These are phyloP conservation scores for Grigorovia humatica DNA, from an alignment of 805 yeast species.

Conservation along the genomic window DNA sequence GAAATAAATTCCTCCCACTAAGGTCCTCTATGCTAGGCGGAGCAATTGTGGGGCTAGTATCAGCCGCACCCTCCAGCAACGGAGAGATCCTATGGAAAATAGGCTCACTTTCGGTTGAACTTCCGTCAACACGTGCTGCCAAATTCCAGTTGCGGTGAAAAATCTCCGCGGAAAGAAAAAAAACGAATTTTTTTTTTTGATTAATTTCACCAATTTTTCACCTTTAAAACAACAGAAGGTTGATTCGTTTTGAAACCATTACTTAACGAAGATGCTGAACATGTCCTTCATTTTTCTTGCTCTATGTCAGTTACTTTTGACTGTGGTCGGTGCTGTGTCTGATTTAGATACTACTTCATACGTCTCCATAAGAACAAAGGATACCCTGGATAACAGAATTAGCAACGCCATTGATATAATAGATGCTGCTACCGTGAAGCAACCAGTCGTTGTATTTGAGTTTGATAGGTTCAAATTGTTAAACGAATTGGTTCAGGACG, in stretches of 20 bases:
- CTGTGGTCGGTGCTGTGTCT: constrained; percentile 2
- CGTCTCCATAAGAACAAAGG: constrained; percentile 4
- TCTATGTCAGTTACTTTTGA: neutral
- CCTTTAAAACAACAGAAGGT: too few species aligned
- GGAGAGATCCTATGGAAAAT: too few species aligned
- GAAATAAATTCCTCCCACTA: too few species aligned
- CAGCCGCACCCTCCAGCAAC: too few species aligned
- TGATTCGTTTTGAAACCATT: too few species aligned
- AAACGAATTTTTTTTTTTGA: too few species aligned
- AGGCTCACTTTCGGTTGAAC: too few species aligned
- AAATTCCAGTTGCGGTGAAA: neutral
- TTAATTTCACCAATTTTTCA: too few species aligned
- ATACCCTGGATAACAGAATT: constrained; percentile 1
- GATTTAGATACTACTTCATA: constrained; percentile 5
- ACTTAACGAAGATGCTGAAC: neutral
- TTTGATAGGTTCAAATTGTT: constrained; percentile 14
- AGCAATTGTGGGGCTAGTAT: too few species aligned
- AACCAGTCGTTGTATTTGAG: constrained; percentile 20
- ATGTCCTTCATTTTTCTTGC: neutral
- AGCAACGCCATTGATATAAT: constrained; percentile 4
- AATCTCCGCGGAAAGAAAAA: too few species aligned
- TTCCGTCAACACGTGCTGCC: neutral
- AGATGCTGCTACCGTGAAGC: constrained; percentile 5
- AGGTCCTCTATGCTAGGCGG: too few species aligned
- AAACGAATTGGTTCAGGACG: constrained; percentile 4